Conservation (phyloP, 495 filamentous ascomycete species). For the Penicillium nucicola region DNA sequence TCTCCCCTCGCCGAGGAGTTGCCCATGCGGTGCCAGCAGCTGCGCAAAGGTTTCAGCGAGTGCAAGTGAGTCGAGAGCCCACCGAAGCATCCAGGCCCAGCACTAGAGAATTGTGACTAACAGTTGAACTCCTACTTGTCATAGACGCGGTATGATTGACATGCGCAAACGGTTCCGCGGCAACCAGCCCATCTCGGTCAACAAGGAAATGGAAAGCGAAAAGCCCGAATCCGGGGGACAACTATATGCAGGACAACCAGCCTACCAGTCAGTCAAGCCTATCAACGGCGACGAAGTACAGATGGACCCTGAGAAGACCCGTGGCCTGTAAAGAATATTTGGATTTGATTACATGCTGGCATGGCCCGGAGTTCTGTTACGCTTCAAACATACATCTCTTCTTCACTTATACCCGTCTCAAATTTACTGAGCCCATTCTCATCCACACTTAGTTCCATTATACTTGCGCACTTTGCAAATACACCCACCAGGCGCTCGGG, state of each 20-base stretch:
- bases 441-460: background rate
- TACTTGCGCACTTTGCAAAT: background rate
- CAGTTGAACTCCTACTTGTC: background rate
- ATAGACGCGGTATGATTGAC: constrained; percentile 82
- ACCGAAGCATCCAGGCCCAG: background rate
- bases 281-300: constrained; percentile 45
- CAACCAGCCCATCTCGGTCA: constrained; percentile 77
- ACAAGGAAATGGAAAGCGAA: constrained; percentile 57
- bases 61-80: constrained; percentile 62
- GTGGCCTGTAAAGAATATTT: constrained; percentile 32
- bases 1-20: constrained; percentile 72
- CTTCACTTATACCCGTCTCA: background rate
- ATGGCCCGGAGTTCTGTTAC: constrained; percentile 26
- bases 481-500: constrained; percentile 13
- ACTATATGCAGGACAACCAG: constrained; percentile 76
- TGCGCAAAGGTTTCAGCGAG: constrained; percentile 86
- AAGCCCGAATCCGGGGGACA: constrained; percentile 47
- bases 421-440: background rate
- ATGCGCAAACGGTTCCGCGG: constrained; percentile 99
- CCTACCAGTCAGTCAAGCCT: constrained; percentile 56
- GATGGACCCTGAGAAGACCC: constrained; percentile 51
- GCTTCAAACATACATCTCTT: constrained; percentile 5
- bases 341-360: constrained; percentile 24
- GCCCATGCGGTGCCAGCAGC: constrained; percentile 84
- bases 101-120: background rate